Evolutionary conservation across 108 stramenopile genomes (phyloP).

Genomic region (Aurantiochytrium sp.): DNA sequence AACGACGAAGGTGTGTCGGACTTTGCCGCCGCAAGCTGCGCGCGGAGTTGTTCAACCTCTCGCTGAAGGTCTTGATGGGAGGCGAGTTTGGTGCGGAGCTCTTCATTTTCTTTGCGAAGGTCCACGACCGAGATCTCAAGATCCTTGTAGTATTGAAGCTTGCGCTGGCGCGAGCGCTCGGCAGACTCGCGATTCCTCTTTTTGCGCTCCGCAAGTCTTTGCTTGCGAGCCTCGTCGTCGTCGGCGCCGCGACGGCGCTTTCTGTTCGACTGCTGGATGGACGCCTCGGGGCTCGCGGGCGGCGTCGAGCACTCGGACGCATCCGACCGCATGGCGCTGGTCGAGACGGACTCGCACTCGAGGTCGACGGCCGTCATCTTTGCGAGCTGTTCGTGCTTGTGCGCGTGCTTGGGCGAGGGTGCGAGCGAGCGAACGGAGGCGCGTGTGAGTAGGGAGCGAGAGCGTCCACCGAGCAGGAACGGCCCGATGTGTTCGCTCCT

Average conservation of each 20-base stretch:
- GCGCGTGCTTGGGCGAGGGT: too few relatives aligned
- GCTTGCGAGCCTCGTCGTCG: neutral
- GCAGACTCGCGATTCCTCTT: neutral
- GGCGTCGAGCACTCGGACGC: neutral
- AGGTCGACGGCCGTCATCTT: neutral
- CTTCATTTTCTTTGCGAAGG: neutral
- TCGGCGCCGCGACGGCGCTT: neutral
- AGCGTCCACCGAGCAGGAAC: too few relatives aligned
- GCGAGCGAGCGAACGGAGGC: too few relatives aligned
- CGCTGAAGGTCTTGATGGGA: neutral
- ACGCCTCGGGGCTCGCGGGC: neutral
- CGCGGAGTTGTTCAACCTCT: neutral
- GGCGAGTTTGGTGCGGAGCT: neutral
- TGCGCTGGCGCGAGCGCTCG: slow-evolving; percentile 1
- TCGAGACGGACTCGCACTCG: neutral
- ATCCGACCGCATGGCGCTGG: neutral
- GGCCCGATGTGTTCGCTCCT: too few relatives aligned
- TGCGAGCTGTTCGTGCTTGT: too few relatives aligned
- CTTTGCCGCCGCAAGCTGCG: too few relatives aligned
- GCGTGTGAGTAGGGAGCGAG: too few relatives aligned
- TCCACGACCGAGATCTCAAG: neutral
- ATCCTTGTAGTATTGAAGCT: slow-evolving; percentile 16
- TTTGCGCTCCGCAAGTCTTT: neutral
- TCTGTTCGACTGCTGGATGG: neutral
- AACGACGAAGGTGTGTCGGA: too few relatives aligned